Conservation (phyloP, 345 rosid species). For the Citrus sinensis region DVS_A1.0 CM039165.1:14147501-14148000, state of each 20-base stretch:
- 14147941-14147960: not conserved
- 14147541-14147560: constrained; percentile 69
- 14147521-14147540: constrained; percentile 82
- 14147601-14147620: constrained; percentile 91
- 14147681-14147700: not conserved
- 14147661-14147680: not conserved
- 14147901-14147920: not conserved
- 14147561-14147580: constrained; percentile 97
- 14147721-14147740: too few relatives aligned
- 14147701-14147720: too few relatives aligned
- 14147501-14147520: constrained; percentile 75
- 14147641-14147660: not conserved
- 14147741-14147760: not conserved
- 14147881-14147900: not conserved
- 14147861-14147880: not conserved
- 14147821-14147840: not conserved
- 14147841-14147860: not conserved
- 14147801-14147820: not conserved
- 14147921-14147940: not conserved
- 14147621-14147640: not conserved
- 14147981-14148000: not conserved
- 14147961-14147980: not conserved
- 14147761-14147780: not conserved
- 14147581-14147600: constrained; percentile 97
- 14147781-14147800: not conserved